phyloP scores from a whole-genome alignment of 805 yeast genomes.

The Pichia paraexigua region DNA sequence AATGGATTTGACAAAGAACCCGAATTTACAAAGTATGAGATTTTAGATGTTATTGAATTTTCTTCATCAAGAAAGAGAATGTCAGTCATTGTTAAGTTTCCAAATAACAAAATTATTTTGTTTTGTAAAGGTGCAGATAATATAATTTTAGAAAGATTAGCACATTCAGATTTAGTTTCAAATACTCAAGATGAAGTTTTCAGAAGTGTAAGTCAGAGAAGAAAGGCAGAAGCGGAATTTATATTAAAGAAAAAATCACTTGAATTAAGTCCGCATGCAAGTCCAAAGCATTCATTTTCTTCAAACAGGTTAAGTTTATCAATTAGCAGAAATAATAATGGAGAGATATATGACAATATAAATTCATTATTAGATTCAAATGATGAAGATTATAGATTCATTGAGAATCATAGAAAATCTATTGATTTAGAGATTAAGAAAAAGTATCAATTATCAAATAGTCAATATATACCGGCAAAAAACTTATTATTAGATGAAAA shows the following conservation, averaged over 20 bases:
- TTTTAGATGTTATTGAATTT: conserved; percentile 79
- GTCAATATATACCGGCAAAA: conserved; percentile 43
- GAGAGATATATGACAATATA: conserved; percentile 10
- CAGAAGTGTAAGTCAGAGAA: conserved; percentile 50
- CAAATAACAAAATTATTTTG: conserved; percentile 66
- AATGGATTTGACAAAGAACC: conserved; percentile 65
- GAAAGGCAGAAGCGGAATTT: conserved; percentile 67
- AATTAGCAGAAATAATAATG: conserved; percentile 11
- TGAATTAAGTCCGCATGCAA: conserved; percentile 18
- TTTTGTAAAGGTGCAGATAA: conserved; percentile 96
- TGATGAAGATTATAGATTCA: conserved; percentile 44
- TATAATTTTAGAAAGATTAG: conserved; percentile 68
- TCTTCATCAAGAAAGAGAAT: conserved; percentile 84
- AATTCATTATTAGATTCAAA: conserved; percentile 24
- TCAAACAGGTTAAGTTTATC: conserved; percentile 21
- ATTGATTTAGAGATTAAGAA: conserved; percentile 51
- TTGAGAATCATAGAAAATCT: conserved; percentile 46
- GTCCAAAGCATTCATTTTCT: conserved; percentile 7
- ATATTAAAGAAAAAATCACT: conserved; percentile 50
- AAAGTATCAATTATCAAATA: conserved; percentile 34
- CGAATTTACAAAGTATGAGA: conserved; percentile 57
- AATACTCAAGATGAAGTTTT: conserved; percentile 59
- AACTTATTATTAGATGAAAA: conserved; percentile 60
- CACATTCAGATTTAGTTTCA: conserved; percentile 48
- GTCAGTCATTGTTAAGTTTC: conserved; percentile 78